phyloP scores from a whole-genome alignment of 169 alveolate genomes.

The Cryptosporidium bovis region DNA sequence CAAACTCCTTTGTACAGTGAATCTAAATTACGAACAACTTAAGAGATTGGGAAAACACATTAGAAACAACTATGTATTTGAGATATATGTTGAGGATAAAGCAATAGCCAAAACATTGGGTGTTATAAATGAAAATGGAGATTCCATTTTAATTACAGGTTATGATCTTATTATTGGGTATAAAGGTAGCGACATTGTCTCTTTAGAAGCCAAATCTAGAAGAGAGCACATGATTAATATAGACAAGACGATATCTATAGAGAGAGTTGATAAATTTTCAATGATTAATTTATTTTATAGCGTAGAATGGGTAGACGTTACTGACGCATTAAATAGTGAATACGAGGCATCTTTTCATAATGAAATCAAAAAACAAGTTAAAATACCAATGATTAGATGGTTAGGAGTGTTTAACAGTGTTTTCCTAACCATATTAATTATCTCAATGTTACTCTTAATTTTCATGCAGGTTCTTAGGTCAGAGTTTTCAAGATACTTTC shows the following conservation, averaged over 20 bases:
- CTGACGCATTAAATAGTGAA: slow-evolving; percentile 1
- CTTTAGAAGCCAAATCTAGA: slow-evolving; percentile 28
- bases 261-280: background rate
- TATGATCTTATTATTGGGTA: slow-evolving; percentile 50
- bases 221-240: slow-evolving; percentile 39
- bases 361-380: background rate
- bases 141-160: slow-evolving; percentile 48
- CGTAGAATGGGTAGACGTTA: slow-evolving; percentile 49
- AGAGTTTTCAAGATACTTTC: slow-evolving; percentile 67
- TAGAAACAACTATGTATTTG: slow-evolving; percentile 33
- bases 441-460: slow-evolving; percentile 45
- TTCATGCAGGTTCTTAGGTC: slow-evolving; percentile 67
- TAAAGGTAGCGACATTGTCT: slow-evolving; percentile 33
- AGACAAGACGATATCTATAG: slow-evolving; percentile 9
- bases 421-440: slow-evolving; percentile 23
- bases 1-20: slow-evolving; percentile 19
- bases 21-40: slow-evolving; percentile 27
- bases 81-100: slow-evolving; percentile 40
- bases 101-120: slow-evolving; percentile 74
- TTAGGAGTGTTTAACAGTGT: slow-evolving; percentile 63
- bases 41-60: slow-evolving; percentile 28
- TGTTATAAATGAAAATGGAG: slow-evolving; percentile 12
- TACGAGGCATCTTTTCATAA: background rate
- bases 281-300: slow-evolving; percentile 43
- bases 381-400: slow-evolving; percentile 59